Percentiles rank a stretch among this genome's conserved stretches.
Conservation (phyloP, 2,329 filamentous ascomycete genomes). For the Alternaria brassicicola region DNA sequence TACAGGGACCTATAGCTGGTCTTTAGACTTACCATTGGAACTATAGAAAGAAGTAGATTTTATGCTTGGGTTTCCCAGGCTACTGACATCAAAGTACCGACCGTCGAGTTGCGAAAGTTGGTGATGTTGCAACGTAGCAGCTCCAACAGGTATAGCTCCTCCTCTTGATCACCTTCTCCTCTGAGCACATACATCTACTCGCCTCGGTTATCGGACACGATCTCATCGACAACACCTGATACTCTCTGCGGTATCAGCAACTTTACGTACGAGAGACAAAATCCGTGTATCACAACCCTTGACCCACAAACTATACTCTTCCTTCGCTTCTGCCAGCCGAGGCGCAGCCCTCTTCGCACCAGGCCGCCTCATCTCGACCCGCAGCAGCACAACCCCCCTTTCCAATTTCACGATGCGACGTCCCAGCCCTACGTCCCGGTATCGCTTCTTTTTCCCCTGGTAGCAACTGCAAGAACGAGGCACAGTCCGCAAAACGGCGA, state of each 20-base stretch:
- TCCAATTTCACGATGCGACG: background rate
- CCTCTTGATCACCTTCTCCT: background rate
- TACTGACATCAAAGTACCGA: background rate
- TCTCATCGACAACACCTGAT: background rate
- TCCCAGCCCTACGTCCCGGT: background rate
- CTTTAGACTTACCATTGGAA: background rate
- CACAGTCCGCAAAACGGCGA: background rate
- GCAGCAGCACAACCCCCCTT: background rate
- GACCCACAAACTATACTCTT: background rate
- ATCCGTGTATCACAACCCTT: background rate
- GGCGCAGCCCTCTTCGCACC: background rate
- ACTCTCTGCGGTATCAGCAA: background rate
- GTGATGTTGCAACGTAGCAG: background rate
- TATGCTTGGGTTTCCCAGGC: background rate
- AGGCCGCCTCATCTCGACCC: constrained; percentile 1
- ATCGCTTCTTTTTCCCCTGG: background rate
- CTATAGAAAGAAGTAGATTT: background rate
- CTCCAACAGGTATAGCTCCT: background rate
- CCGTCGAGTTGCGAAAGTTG: background rate
- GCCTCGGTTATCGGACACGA: background rate
- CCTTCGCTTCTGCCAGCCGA: background rate
- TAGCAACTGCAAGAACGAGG: background rate
- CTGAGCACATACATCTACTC: background rate
- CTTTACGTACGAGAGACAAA: background rate
- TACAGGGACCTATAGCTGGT: background rate